Evolutionary conservation across 371 early-diverging fungal species (phyloP), one percentile per base, ranked within the genome.

Genomic region (Mortierella sp.): DNA sequence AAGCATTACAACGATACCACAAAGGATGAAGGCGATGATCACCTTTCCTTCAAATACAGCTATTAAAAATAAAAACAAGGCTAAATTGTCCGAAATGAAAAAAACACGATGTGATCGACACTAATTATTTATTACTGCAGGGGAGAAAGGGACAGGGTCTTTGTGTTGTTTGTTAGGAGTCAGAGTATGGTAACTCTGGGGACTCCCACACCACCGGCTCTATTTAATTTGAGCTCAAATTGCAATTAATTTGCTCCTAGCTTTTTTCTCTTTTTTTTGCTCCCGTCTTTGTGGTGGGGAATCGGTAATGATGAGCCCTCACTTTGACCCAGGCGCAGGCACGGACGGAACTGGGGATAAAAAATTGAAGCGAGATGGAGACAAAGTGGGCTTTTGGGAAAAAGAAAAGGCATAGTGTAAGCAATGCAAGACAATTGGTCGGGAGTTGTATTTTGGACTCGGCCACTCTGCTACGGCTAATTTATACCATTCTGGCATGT

Each of bases 1-100:
- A 22, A 60, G 17, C 61, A 72, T 28, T 82, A 82, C 28, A 71
- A 76, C 26, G 70, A 68, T 13, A 72, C 76, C 8, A 82, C 82
- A 0, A 72, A 26, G 22, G 72, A 82, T 58, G 63, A 66, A 13
- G 82, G 82, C 26, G 76, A 82, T 40, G 76, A 75, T 42, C 75
- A 72, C n/a, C 67, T 76, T 1, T 76, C 76, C 4, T 82, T 76
- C 69, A 54, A 66, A 8, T 82, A 72, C 45, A 66, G 40, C 35
- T 82, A 76, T 47, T 82, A 64, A 42, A 22, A 31, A 22, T 4
- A 34, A 19, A 45, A 19, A 45, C 40, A 9, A 13, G 1, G 22
- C 13, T 13, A 32, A 28, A 9, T 10, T 53, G 13, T 10, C 0
- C 7, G 8, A 10, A 51, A 15, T 51, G 22, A 51, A 51, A 51